phyloP scores from a whole-genome alignment of 73 alveolate species.

The Symbiodinium pilosum region DNA sequence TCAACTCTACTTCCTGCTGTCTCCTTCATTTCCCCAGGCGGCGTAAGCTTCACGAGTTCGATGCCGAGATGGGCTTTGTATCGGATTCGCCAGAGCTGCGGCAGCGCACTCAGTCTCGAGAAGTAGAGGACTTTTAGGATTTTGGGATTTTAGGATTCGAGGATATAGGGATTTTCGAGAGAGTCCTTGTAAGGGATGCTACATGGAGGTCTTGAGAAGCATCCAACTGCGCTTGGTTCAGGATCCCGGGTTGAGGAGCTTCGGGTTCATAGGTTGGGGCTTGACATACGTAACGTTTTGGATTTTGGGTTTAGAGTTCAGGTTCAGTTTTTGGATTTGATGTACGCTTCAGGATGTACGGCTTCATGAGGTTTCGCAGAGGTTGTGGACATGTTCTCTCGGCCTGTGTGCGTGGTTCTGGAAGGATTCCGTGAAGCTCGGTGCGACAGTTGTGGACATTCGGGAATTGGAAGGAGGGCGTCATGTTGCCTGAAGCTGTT shows the following conservation, averaged over 20 bases:
- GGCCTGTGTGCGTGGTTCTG: no score
- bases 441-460: no score
- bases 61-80: constrained; percentile 62
- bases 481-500: no score
- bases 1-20: no score
- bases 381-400: no score
- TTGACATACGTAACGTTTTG: not conserved
- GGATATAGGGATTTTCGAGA: no score
- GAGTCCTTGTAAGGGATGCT: not conserved
- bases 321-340: not conserved
- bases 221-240: not conserved
- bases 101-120: no score
- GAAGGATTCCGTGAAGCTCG: no score
- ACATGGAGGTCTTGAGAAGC: not conserved
- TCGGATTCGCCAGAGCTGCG: not conserved
- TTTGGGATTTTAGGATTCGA: not conserved
- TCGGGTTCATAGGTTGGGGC: not conserved
- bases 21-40: no score
- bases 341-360: no score
- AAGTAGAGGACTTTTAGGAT: not conserved
- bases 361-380: no score
- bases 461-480: no score
- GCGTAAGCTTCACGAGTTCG: constrained; percentile 78
- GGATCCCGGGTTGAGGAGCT: not conserved
- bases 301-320: not conserved